Evolutionary conservation across 106 monocot species (phyloP), one percentile per base, ranked within the genome.

Genomic region (Vanilla planifolia): DNA sequence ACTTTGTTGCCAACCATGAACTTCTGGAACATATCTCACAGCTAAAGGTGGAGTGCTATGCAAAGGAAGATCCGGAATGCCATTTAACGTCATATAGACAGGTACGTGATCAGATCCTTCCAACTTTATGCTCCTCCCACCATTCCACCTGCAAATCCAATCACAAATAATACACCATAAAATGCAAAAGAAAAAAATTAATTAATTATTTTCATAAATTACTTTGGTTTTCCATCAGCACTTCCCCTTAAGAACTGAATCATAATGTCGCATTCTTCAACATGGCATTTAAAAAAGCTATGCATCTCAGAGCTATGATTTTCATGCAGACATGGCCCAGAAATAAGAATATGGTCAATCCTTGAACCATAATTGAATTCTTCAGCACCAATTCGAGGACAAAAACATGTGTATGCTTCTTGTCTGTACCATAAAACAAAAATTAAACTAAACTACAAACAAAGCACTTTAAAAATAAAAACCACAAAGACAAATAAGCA

Each of bases 21-120:
- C 79, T 65, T 98, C 92, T 23, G 88, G 98, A 65, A 85, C 25
- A 66, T 98, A 98, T 75, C 92, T 87, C 33, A 77, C 77, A 71
- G 98, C 73, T 46, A 82, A 64, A 30, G 81, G 17, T 28, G 98
- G 98, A 63, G 77, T 85, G 46, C 42, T 80, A 43, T 98, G 98
- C 30, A 75, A 15, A 20, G 74, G 70, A 68, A 98, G 71, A 71
- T 71, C 30, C 71, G 98, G 81, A 42, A 92, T 45, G 68, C 72
- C 73, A 60, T 32, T 67, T 29, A 98, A 71, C 30, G 72, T 29
- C 13, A 74, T 48, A 75, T 75, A 98, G 53, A 98, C 88, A 58
- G 98, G 92, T 52, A 80, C 55, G 74, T 98, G 98, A 80, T 98
- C 98, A 37, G 98, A 98, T 48, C 98, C 98, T 71, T 98, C 92